Percentiles rank a stretch among this genome's conserved stretches.
These are phyloP conservation scores for Hymenoscyphus infarciens DNA, from an alignment of 2,329 filamentous ascomycete genomes.

Conservation along the genomic window DNA sequence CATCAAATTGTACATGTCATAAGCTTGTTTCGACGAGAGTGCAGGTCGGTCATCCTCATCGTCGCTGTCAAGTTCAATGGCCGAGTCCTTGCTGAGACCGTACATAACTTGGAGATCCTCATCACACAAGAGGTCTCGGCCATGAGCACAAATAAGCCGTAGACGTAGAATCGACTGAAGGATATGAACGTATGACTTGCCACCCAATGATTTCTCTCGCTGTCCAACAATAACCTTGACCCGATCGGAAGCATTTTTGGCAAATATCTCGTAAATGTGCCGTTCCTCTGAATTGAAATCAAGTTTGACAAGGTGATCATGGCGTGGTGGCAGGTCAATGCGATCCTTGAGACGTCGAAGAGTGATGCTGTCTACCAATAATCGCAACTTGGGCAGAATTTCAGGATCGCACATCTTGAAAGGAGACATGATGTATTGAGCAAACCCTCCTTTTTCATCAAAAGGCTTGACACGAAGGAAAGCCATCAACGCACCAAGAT, in stretches of 20 bases:
- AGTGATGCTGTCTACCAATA: constrained; percentile 92
- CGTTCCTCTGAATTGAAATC: constrained; percentile 74
- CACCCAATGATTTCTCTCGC: constrained; percentile 65
- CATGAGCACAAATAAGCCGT: constrained; percentile 87
- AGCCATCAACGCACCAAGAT: constrained; percentile 79
- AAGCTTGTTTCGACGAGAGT: constrained; percentile 68
- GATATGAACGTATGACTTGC: constrained; percentile 90
- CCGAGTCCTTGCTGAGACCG: constrained; percentile 76
- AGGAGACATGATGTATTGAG: constrained; percentile 73
- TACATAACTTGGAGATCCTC: constrained; percentile 78
- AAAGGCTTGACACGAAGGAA: constrained; percentile 86
- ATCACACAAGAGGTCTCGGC: constrained; percentile 82
- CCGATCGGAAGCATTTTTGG: constrained; percentile 73
- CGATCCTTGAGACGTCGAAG: constrained; percentile 88
- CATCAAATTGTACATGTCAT: constrained; percentile 82
- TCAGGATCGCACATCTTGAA: constrained; percentile 85
- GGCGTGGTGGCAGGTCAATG: constrained; percentile 73
- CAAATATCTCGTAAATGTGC: constrained; percentile 79
- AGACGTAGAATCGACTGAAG: constrained; percentile 86
- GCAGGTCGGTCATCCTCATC: constrained; percentile 49
- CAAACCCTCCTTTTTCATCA: constrained; percentile 71
- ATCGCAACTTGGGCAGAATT: constrained; percentile 78
- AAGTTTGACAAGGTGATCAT: constrained; percentile 69
- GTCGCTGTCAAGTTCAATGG: constrained; percentile 85
- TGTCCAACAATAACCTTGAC: constrained; percentile 70